Evolutionary conservation across 192 early-diverging fungal species (phyloP), one percentile per base, ranked within the genome.

Genomic region (Entomortierella beljakovae): DNA sequence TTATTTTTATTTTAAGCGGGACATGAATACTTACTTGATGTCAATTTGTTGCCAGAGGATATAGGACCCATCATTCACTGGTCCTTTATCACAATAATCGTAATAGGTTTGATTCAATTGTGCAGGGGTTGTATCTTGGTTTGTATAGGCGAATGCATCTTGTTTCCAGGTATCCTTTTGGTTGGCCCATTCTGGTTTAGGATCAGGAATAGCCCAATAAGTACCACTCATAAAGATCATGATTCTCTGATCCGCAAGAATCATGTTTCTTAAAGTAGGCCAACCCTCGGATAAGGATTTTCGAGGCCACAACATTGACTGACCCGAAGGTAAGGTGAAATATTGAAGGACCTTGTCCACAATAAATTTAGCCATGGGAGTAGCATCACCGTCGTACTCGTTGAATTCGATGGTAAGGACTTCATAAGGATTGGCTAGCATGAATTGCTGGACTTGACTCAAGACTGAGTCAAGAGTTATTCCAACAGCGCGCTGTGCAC

Each of bases 41-140:
- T 83, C 82, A 22, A 83, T 76, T 40, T 71, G 71, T 34, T 83
- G 77, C 82, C 82, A 83, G 28, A 18, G 49, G 18, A 68, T 16
- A 56, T 52, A 68, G 22, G 54, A 57, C 18, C 68, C 65, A n/a
- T 72, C 57, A 5, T 38, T 83, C 22, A 56, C 49, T 2, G 59
- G 52, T 4, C 56, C 68, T 31, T 68, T 56, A 3, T 26, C 29
- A 52, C 82, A 77, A 52, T 55, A 80, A 13, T 61, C 38, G 29
- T 50, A 59, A 54, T 81, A 83, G 31, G 57, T 74, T 29, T 66
- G 35, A 35, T 66, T 69, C 37, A 83, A 53, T 38, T 77, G 46
- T 5, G 31, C 37, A 7, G 79, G 61, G 49, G 25, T 35, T 28
- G 62, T 23, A 16, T 51, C 77, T 26, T 51, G 1, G 38, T 13